These are phyloP conservation scores for Ambrosia hybrid DNA, from an alignment of 140 eudicot species.

Conservation along the genomic window DNA sequence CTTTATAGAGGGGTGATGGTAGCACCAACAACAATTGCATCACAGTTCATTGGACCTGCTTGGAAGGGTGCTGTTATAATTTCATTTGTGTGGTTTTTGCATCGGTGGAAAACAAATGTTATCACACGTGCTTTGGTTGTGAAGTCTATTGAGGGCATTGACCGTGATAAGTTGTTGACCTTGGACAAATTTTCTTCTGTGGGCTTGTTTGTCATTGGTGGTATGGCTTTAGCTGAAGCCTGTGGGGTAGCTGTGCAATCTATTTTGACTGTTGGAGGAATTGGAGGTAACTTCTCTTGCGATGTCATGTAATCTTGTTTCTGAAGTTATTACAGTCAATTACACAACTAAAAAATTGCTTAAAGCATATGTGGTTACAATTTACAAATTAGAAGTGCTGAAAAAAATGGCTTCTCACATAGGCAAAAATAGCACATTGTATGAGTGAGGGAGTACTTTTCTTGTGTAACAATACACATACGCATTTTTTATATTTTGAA, in stretches of 20 bases:
- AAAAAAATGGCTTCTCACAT: background rate
- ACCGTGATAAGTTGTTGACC: constrained; percentile 65
- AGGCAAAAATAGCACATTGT: constrained; percentile 4
- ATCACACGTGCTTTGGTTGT: constrained; percentile 68
- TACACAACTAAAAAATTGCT: constrained; percentile 12
- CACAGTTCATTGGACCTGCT: constrained; percentile 62
- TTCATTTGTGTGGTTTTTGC: constrained; percentile 88
- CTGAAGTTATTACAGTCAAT: background rate
- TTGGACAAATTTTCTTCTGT: constrained; percentile 83
- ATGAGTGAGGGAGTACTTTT: constrained; percentile 10
- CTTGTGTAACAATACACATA: background rate
- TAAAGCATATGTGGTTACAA: constrained; percentile 4
- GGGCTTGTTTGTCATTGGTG: constrained; percentile 76
- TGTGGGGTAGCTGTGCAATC: constrained; percentile 97
- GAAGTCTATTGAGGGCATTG: constrained; percentile 42
- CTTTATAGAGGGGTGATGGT: constrained; percentile 69
- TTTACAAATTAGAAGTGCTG: background rate
- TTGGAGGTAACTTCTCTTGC: constrained; percentile 67
- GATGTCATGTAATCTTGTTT: background rate
- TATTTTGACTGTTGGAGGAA: constrained; percentile 89
- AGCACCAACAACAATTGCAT: constrained; percentile 76
- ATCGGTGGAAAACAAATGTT: constrained; percentile 90
- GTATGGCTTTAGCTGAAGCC: constrained; percentile 94
- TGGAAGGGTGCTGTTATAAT: constrained; percentile 87
- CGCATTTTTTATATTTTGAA: background rate